Evolutionary conservation across 2,329 filamentous ascomycete species (phyloP), one percentile per base, ranked within the genome.

Genomic region (Lithohypha guttulata): DNA sequence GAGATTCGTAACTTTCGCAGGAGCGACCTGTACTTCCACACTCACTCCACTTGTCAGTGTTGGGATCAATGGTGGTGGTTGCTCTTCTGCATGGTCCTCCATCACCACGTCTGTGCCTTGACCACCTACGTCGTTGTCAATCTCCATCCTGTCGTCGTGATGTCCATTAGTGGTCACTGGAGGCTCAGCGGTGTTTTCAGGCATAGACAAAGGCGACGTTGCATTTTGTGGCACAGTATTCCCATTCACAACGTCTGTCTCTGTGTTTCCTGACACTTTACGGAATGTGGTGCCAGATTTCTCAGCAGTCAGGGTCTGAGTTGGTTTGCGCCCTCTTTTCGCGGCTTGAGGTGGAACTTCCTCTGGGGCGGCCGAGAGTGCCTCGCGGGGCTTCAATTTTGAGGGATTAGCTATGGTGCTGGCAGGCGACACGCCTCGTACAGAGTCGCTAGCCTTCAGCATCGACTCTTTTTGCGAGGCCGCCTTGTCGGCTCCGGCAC

Each of bases 1-100:
- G 41, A 70, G 58, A 51, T 69, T 64, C 44, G 59, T 55, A 30
- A 65, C 60, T 55, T 68, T 69, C 54, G 65, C 63, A 52, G 64
- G 61, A 35, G 42, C 40, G 49, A 63, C 66, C 53, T 69, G 66
- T 42, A 68, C 59, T 43, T 61, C 64, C 47, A 62, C 54, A 52
- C 65, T 69, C 39, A 57, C 55, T 34, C 66, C 65, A 31, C 54
- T 63, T 25, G 57, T 60, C 42, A 68, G 48, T 8, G 64, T 67
- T 42, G 58, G 57, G 21, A 55, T 53, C 36, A 54, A 50, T 7
- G 55, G 51, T 25, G 51, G 49, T 34, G 49, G 48, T 33, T 51
- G 50, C 41, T 54, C 49, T 42, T 38, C 39, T 23, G 21, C 11
- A 21, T 54, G 53, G 50, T 57, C 56, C 44, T 55, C 54, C 38